Percentiles rank a stretch among this genome's conserved stretches.
Conservation (phyloP, 768 basidiomycete species). For the Dacryopinax spathularia region DNA sequence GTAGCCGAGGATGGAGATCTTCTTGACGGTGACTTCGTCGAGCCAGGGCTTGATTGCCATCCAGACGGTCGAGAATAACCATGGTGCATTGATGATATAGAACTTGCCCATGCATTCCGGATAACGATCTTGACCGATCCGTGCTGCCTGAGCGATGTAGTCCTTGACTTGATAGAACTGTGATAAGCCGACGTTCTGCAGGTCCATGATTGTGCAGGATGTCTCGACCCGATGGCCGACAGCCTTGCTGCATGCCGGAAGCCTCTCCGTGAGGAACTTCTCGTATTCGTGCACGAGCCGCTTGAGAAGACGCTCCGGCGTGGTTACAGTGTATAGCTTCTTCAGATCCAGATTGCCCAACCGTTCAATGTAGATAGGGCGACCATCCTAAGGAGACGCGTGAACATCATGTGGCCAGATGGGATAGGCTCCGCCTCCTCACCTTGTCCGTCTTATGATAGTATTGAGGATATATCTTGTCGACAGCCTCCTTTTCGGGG, state of each 20-base stretch:
- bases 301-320: constrained; percentile 73
- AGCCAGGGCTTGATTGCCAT: constrained; percentile 79
- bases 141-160: constrained; percentile 62
- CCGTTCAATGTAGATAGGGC: constrained; percentile 88
- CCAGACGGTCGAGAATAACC: constrained; percentile 84
- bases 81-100: constrained; percentile 97
- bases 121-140: constrained; percentile 81
- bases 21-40: constrained; percentile 85
- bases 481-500: constrained; percentile 63
- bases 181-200: constrained; percentile 46
- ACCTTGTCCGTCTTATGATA: constrained; percentile 96
- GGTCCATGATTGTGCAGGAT: constrained; percentile 92
- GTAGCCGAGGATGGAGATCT: constrained; percentile 80
- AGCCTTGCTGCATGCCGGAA: constrained; percentile 59
- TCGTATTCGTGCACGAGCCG: constrained; percentile 91
- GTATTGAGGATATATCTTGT: constrained; percentile 89
- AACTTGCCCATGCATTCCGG: constrained; percentile 95
- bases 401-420: neutral
- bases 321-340: constrained; percentile 67
- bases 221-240: constrained; percentile 87
- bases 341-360: constrained; percentile 80
- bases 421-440: constrained; percentile 11
- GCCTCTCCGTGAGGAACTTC: constrained; percentile 61
- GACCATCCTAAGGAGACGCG: constrained; percentile 52
- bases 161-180: constrained; percentile 87